A percentile compares a stretch with the other conserved stretches of the same genome.
Conservation (phyloP, 208 protist genomes). For the Leishmania major region DNA sequence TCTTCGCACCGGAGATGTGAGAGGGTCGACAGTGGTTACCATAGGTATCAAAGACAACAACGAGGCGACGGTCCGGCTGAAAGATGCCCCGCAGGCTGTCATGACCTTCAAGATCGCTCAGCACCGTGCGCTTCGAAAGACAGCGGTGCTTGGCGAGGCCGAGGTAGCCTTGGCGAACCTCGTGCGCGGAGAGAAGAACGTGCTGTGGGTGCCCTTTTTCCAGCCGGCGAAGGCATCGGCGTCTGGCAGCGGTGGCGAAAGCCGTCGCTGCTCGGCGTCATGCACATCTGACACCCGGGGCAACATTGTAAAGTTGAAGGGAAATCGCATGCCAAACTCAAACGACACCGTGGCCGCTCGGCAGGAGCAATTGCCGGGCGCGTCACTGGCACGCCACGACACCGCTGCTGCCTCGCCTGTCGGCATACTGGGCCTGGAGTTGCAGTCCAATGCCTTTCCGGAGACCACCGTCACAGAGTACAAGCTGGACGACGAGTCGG, state of each 20-base stretch:
- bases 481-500: slow-evolving; percentile 22
- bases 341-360: not conserved
- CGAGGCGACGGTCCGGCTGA: slow-evolving; percentile 56
- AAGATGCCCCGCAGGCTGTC: slow-evolving; percentile 40
- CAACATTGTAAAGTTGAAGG: slow-evolving; percentile 25
- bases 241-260: not conserved
- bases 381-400: not conserved
- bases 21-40: slow-evolving; percentile 23
- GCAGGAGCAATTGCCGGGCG: not conserved
- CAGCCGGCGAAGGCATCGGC: not conserved
- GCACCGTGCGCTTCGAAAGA: slow-evolving; percentile 39
- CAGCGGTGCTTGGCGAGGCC: slow-evolving; percentile 42
- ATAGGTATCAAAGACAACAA: slow-evolving; percentile 74
- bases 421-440: slow-evolving; percentile 60
- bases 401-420: slow-evolving; percentile 15
- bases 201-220: slow-evolving; percentile 70
- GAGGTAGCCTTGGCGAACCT: slow-evolving; percentile 63
- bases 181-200: slow-evolving; percentile 66
- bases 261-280: not conserved
- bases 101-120: slow-evolving; percentile 65
- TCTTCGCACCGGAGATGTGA: slow-evolving; percentile 57
- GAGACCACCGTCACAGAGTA: slow-evolving; percentile 52
- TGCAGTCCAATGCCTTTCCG: slow-evolving; percentile 80
- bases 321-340: slow-evolving; percentile 28
- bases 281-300: slow-evolving; percentile 1